These are phyloP conservation scores for Leccinum boreale DNA, from an alignment of 768 basidiomycete species.

Conservation along the genomic window DNA sequence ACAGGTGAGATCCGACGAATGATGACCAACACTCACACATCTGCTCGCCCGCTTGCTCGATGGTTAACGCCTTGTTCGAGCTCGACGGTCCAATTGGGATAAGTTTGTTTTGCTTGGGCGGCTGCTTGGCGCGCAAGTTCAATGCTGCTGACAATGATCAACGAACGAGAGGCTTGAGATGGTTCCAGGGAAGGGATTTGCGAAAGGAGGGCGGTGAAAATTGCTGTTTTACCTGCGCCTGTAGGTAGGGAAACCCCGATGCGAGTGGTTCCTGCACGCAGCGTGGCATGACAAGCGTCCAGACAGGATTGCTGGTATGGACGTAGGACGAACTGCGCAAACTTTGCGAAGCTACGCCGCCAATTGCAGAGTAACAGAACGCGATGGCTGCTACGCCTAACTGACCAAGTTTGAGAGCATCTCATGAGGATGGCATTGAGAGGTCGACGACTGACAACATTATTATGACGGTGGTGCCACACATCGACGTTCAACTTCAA, in stretches of 20 bases:
- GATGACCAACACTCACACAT: conserved; percentile 53
- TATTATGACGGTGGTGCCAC: neutral
- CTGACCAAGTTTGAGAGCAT: conserved; percentile 1
- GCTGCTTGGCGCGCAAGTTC: conserved; percentile 90
- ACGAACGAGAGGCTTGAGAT: conserved; percentile 50
- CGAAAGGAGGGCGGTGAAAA: conserved; percentile 81
- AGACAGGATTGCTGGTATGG: conserved; percentile 88
- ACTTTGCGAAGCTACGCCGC: conserved; percentile 7
- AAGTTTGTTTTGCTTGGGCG: conserved; percentile 58
- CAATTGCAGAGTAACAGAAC: neutral
- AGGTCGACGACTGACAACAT: neutral
- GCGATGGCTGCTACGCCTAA: neutral
- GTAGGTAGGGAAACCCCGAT: conserved; percentile 86
- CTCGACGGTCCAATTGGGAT: conserved; percentile 78
- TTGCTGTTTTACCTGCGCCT: conserved; percentile 86
- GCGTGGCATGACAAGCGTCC: conserved; percentile 68
- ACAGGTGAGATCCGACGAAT: neutral
- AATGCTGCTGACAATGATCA: conserved; percentile 86
- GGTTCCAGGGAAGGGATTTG: conserved; percentile 47
- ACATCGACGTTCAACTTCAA: neutral
- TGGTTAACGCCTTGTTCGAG: conserved; percentile 86
- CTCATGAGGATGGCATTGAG: conserved; percentile 5
- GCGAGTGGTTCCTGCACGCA: conserved; percentile 62
- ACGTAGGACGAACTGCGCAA: conserved; percentile 44
- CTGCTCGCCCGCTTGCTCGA: conserved; percentile 73